phyloP scores from a whole-genome alignment of 2,329 filamentous ascomycete species.

The Calonectria ilicicola region DNA sequence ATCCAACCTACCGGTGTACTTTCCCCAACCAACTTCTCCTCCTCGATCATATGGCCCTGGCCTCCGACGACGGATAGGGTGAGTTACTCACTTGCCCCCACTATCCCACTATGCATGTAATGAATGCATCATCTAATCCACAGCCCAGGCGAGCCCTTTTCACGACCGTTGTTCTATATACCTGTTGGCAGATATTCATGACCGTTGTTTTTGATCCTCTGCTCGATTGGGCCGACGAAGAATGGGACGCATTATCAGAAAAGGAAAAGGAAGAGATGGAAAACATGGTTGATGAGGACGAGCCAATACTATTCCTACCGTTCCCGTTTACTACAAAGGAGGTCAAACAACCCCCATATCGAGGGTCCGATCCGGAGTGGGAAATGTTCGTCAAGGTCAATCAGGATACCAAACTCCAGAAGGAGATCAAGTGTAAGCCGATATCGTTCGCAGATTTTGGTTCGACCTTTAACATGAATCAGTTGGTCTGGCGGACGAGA shows the following conservation, averaged over 20 bases:
- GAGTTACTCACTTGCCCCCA: conserved; percentile 19
- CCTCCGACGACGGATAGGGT: conserved; percentile 46
- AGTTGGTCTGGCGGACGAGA: conserved; percentile 49
- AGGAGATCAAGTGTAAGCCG: conserved; percentile 60
- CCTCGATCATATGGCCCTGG: conserved; percentile 27
- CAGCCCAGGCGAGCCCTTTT: conserved; percentile 44
- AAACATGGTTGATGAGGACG: conserved; percentile 56
- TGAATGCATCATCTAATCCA: conserved; percentile 24
- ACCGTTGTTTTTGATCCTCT: conserved; percentile 61
- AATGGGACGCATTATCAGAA: conserved; percentile 56
- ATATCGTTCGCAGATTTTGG: too few species aligned
- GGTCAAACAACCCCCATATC: conserved; percentile 63
- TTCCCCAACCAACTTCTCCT: conserved; percentile 35
- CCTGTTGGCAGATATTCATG: conserved; percentile 58
- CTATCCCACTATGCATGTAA: background rate
- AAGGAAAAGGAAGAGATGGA: conserved; percentile 57
- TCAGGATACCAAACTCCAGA: conserved; percentile 61
- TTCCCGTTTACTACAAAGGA: conserved; percentile 69
- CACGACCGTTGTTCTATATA: conserved; percentile 47
- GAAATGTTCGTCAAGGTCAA: conserved; percentile 69
- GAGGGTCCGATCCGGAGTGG: conserved; percentile 73
- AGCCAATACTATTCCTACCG: conserved; percentile 67
- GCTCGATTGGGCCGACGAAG: conserved; percentile 54
- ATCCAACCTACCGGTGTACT: conserved; percentile 48
- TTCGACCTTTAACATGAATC: conserved; percentile 26